Evolutionary conservation across 345 rosid species (phyloP).

Genomic region (Trapa bicornis): DNA sequence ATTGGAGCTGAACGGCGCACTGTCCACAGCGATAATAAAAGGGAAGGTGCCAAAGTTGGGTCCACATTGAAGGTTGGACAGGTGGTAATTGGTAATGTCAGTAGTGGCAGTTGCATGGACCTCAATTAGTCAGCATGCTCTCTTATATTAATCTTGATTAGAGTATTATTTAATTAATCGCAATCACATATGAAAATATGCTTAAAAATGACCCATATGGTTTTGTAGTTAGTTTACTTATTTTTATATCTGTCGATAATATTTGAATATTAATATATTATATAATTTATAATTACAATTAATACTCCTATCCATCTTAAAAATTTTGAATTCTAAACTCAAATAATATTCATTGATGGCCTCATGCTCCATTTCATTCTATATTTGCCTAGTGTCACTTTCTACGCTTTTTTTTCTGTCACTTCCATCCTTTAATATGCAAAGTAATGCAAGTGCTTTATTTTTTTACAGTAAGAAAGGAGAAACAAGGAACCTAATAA

Average conservation of each 20-base stretch:
- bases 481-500: too few relatives aligned
- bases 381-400: not conserved
- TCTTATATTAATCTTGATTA: too few relatives aligned
- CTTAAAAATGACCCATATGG: not conserved
- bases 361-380: not conserved
- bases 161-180: not conserved
- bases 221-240: too few relatives aligned
- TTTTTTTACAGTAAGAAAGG: not conserved
- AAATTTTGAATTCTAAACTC: too few relatives aligned
- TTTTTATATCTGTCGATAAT: too few relatives aligned
- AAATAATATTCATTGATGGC: too few relatives aligned
- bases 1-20: constrained; percentile 1
- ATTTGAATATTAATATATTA: too few relatives aligned
- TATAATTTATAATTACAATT: too few relatives aligned
- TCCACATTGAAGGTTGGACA: not conserved
- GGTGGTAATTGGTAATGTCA: not conserved
- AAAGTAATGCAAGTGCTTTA: not conserved
- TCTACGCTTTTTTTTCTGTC: not conserved
- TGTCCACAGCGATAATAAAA: not conserved
- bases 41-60: not conserved
- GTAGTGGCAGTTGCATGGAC: not conserved
- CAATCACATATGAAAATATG: not conserved
- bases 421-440: not conserved
- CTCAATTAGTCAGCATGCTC: not conserved
- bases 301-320: too few relatives aligned